Evolutionary conservation across 1,284 basidiomycete genomes (phyloP).

Genomic region (Microbotryum violaceum): DNA sequence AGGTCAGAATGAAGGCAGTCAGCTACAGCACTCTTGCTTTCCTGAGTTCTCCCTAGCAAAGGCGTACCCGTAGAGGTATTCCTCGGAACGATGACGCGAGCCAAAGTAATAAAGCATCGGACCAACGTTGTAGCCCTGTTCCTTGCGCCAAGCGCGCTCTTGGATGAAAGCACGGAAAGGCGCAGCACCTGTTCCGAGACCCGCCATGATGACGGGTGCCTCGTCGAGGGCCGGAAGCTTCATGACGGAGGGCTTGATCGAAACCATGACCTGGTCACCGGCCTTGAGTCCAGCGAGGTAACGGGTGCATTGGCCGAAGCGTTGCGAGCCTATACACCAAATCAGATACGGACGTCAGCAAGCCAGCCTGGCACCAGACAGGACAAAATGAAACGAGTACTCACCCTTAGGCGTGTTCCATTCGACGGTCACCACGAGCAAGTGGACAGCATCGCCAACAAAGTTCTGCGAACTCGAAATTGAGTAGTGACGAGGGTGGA

Average conservation of each 20-base stretch:
- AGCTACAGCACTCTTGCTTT: background rate
- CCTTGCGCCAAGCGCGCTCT: slow-evolving; percentile 74
- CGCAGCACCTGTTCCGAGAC: slow-evolving; percentile 93
- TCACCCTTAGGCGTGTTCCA: slow-evolving; percentile 79
- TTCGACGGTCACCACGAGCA: slow-evolving; percentile 92
- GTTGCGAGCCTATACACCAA: slow-evolving; percentile 53
- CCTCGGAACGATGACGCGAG: slow-evolving; percentile 84
- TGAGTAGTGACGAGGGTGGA: slow-evolving; percentile 96
- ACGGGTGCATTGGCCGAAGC: slow-evolving; percentile 92
- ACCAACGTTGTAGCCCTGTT: slow-evolving; percentile 71
- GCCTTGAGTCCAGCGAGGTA: slow-evolving; percentile 76
- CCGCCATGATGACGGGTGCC: slow-evolving; percentile 97
- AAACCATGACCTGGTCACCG: slow-evolving; percentile 92
- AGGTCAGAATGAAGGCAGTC: background rate
- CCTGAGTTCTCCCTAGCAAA: background rate
- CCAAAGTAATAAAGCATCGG: slow-evolving; percentile 98
- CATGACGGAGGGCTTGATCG: slow-evolving; percentile 98
- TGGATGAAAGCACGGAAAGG: slow-evolving; percentile 98
- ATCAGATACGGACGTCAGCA: slow-evolving; percentile 8
- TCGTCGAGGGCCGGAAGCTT: slow-evolving; percentile 80
- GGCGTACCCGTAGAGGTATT: slow-evolving; percentile 77
- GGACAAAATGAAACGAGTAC: slow-evolving; percentile 32
- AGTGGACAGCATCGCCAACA: slow-evolving; percentile 86
- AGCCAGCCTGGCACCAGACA: background rate
- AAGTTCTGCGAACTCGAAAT: slow-evolving; percentile 92